Conservation (phyloP, 495 filamentous ascomycete species). For the Penicillium parvum region DNA sequence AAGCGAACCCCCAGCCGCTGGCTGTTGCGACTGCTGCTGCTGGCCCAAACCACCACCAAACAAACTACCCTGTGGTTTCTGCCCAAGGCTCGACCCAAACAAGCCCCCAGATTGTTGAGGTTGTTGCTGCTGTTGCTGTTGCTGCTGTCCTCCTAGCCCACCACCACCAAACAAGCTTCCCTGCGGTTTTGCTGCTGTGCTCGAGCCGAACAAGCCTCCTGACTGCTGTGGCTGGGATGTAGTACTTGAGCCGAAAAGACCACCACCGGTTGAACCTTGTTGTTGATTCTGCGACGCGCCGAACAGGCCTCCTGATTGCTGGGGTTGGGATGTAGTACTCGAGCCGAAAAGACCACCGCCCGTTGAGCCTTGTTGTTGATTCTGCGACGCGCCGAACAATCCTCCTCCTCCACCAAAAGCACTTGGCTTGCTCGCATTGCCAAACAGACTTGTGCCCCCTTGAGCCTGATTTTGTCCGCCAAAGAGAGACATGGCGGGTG, state of each 20-base stretch:
- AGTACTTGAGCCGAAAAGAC: slow-evolving; percentile 20
- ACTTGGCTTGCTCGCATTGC: slow-evolving; percentile 33
- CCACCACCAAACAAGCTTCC: slow-evolving; percentile 22
- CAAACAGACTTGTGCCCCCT: slow-evolving; percentile 26
- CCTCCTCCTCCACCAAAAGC: slow-evolving; percentile 31
- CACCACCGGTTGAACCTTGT: slow-evolving; percentile 15
- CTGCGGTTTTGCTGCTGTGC: slow-evolving; percentile 31
- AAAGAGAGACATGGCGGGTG: slow-evolving; percentile 40
- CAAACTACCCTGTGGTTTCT: slow-evolving; percentile 36
- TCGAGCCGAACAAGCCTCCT: slow-evolving; percentile 34
- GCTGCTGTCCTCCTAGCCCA: slow-evolving; percentile 15
- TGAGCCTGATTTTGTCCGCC: slow-evolving; percentile 29
- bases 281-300: slow-evolving; percentile 24
- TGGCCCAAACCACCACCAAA: slow-evolving; percentile 25
- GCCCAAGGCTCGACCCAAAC: slow-evolving; percentile 30
- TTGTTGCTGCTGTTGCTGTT: slow-evolving; percentile 23
- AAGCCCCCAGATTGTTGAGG: slow-evolving; percentile 20
- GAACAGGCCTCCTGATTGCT: slow-evolving; percentile 28
- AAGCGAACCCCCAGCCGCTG: slow-evolving; percentile 23
- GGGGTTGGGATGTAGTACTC: slow-evolving; percentile 10
- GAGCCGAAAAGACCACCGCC: slow-evolving; percentile 21
- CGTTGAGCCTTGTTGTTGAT: slow-evolving; percentile 19
- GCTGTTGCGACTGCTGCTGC: slow-evolving; percentile 39
- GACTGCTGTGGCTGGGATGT: slow-evolving; percentile 20
- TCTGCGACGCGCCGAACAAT: slow-evolving; percentile 27